Evolutionary conservation across 23 red algal genomes (phyloP).

Genomic region (Agarophyton chilense): DNA sequence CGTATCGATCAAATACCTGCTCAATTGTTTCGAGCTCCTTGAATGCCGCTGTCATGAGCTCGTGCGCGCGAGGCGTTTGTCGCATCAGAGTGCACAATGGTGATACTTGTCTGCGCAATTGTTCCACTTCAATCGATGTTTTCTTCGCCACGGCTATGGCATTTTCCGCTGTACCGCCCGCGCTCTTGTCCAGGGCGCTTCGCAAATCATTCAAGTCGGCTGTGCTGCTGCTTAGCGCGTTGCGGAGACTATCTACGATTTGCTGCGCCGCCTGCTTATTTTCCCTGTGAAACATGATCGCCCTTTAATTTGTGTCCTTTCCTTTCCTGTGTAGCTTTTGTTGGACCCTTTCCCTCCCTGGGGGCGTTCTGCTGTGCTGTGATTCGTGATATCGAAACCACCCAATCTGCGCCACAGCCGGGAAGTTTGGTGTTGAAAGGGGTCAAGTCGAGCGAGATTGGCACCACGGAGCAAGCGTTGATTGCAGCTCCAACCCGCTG

Average conservation of each 20-base stretch:
- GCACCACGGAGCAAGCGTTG: no score
- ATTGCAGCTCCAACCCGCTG: no score
- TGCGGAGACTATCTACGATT: conserved; percentile 30
- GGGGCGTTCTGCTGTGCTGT: no score
- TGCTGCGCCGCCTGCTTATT: not conserved
- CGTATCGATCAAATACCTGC: conserved; percentile 27
- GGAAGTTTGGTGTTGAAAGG: no score
- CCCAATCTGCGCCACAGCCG: no score
- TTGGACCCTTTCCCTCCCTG: not conserved
- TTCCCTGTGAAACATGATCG: conserved; percentile 29
- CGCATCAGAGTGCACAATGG: conserved; percentile 1
- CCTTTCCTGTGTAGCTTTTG: not conserved
- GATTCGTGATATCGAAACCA: no score
- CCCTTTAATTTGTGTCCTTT: not conserved
- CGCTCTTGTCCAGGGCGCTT: not conserved
- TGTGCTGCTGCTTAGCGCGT: not conserved
- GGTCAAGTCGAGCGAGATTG: no score
- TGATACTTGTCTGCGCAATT: conserved; percentile 12
- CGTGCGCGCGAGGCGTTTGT: conserved; percentile 13
- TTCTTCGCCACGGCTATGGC: conserved; percentile 12
- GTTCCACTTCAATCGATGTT: conserved; percentile 30
- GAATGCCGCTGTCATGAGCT: conserved; percentile 11
- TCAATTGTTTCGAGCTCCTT: conserved; percentile 32
- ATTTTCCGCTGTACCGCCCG: conserved; percentile 10
- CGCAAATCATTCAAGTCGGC: conserved; percentile 10